These are phyloP conservation scores for Zhuliangozyma parablackwelliae DNA, from an alignment of 1,139 yeast genomes.

Conservation along the genomic window DNA sequence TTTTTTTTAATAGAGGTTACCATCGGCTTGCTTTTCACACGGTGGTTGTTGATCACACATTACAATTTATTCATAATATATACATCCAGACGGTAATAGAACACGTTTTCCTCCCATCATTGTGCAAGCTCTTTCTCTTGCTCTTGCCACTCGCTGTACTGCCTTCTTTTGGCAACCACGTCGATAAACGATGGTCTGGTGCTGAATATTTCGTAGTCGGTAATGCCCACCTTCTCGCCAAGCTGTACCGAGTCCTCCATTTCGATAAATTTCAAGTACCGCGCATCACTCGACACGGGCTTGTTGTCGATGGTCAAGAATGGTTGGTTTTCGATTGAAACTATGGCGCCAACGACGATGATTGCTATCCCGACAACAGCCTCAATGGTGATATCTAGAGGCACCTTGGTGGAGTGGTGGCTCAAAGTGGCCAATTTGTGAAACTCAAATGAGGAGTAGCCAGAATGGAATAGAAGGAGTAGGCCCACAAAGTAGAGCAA, in stretches of 20 bases:
- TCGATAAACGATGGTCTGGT: constrained; percentile 45
- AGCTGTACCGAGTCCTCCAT: constrained; percentile 44
- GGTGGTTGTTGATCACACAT: background rate
- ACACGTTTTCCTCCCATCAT: too few species aligned
- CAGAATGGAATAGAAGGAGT: constrained; percentile 40
- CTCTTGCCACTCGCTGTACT: constrained; percentile 37
- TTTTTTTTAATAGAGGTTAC: background rate
- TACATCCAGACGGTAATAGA: too few species aligned
- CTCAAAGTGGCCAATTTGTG: constrained; percentile 30
- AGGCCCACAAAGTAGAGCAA: constrained; percentile 26
- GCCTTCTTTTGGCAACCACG: constrained; percentile 34
- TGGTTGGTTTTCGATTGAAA: constrained; percentile 20
- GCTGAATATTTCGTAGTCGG: constrained; percentile 40
- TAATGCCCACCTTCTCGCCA: constrained; percentile 41
- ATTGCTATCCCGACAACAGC: constrained; percentile 35
- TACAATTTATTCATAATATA: too few species aligned
- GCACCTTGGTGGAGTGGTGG: constrained; percentile 18
- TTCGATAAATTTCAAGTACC: constrained; percentile 41
- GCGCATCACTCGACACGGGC: constrained; percentile 14
- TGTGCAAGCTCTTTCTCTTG: background rate
- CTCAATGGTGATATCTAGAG: constrained; percentile 41
- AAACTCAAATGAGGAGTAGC: constrained; percentile 49
- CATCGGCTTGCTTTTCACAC: background rate
- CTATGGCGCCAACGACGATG: constrained; percentile 33
- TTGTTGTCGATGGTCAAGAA: constrained; percentile 20